Conservation (phyloP, 768 basidiomycete genomes). For the Paxillus rubicundulus region DNA sequence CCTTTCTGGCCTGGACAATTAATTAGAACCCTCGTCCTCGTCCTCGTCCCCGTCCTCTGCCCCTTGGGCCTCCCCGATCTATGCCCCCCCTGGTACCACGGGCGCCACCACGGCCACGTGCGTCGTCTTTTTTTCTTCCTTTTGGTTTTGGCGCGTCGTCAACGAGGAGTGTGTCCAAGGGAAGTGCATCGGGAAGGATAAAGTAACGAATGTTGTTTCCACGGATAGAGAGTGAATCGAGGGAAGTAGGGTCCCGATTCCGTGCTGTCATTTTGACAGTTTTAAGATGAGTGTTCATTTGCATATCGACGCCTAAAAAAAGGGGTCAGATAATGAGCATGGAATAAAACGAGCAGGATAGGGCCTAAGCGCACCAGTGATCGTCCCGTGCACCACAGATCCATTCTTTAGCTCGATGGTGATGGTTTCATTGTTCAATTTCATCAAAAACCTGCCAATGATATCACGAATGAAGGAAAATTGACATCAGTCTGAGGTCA, state of each 20-base stretch:
- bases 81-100: slow-evolving; percentile 39
- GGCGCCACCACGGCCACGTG: slow-evolving; percentile 62
- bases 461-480: slow-evolving; percentile 16
- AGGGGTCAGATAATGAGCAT: slow-evolving; percentile 1
- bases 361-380: slow-evolving; percentile 67
- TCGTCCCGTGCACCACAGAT: slow-evolving; percentile 91
- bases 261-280: slow-evolving; percentile 95
- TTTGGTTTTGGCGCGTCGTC: slow-evolving; percentile 98
- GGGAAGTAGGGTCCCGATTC: slow-evolving; percentile 80
- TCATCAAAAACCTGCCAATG: slow-evolving; percentile 87
- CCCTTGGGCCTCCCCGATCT: slow-evolving; percentile 53
- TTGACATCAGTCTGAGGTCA: slow-evolving; percentile 16
- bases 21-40: slow-evolving; percentile 41
- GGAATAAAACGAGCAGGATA: neutral
- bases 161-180: slow-evolving; percentile 93
- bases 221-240: slow-evolving; percentile 90
- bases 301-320: slow-evolving; percentile 88
- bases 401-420: slow-evolving; percentile 99
- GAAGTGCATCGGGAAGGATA: slow-evolving; percentile 95
- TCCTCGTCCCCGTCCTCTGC: slow-evolving; percentile 52
- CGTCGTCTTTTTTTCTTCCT: slow-evolving; percentile 83
- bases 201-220: slow-evolving; percentile 98
- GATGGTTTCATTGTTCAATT: slow-evolving; percentile 98
- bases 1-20: slow-evolving; percentile 4
- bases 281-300: slow-evolving; percentile 99